A percentile compares a stretch with the other conserved stretches of the same genome.
Evolutionary conservation across 768 basidiomycete genomes (phyloP).

Genomic region (Boletellus ananas): DNA sequence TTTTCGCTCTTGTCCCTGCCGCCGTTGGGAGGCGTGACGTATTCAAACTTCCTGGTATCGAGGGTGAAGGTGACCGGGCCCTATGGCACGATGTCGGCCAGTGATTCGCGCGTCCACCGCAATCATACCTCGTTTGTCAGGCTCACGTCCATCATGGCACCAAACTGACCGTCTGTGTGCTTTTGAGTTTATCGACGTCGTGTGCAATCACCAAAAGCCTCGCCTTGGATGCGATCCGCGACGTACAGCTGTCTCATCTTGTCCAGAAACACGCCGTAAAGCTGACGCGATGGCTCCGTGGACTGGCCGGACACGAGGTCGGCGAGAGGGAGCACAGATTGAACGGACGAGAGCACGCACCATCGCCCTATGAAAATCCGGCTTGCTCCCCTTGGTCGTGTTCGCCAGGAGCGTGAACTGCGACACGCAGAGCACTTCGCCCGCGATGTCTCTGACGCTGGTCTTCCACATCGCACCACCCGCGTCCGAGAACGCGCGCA

Average conservation of each 20-base stretch:
- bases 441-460: slow-evolving; percentile 82
- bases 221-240: slow-evolving; percentile 78
- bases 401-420: slow-evolving; percentile 91
- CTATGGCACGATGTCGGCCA: slow-evolving; percentile 33
- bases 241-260: slow-evolving; percentile 64
- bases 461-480: slow-evolving; percentile 79
- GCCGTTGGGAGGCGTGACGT: slow-evolving; percentile 35
- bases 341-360: slow-evolving; percentile 38
- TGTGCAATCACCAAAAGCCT: not conserved
- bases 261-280: slow-evolving; percentile 74
- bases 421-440: slow-evolving; percentile 90
- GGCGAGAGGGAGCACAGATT: not conserved
- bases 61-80: slow-evolving; percentile 85
- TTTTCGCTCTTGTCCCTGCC: slow-evolving; percentile 7
- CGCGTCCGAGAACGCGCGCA: slow-evolving; percentile 68
- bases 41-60: slow-evolving; percentile 78
- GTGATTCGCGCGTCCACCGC: not conserved
- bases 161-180: slow-evolving; percentile 79
- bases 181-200: not conserved
- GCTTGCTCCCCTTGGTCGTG: slow-evolving; percentile 83
- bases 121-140: slow-evolving; percentile 77
- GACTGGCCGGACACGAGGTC: slow-evolving; percentile 40
- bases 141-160: slow-evolving; percentile 93
- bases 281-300: slow-evolving; percentile 56
- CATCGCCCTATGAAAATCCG: slow-evolving; percentile 94